Conservation (phyloP, 176 grass and related monocot genomes). For the Alloteropsis semialata region DNA sequence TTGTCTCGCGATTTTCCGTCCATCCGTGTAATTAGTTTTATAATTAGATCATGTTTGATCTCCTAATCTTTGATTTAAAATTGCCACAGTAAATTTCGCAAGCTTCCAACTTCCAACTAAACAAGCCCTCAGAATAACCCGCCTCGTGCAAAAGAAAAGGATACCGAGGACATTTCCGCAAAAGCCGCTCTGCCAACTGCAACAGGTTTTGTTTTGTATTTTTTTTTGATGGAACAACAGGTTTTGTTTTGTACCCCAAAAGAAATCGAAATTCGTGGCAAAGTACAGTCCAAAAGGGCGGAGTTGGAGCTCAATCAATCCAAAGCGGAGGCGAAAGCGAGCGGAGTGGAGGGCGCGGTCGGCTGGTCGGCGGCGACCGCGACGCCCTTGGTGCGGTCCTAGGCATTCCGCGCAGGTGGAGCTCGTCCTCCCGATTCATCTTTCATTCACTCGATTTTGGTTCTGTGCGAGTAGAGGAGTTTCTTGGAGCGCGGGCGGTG, state of each 20-base stretch:
- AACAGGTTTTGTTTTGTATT: constrained; percentile 22
- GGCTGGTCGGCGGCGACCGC: constrained; percentile 16
- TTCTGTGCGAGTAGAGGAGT: background rate
- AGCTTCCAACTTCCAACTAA: too few relatives aligned
- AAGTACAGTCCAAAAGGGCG: constrained; percentile 22
- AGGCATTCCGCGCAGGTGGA: background rate
- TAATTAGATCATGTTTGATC: too few relatives aligned
- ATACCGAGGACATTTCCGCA: background rate
- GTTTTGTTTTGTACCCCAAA: constrained; percentile 18
- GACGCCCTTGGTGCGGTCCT: background rate
- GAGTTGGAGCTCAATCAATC: constrained; percentile 9
- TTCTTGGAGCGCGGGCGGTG: background rate
- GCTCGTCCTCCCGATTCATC: background rate
- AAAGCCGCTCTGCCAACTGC: constrained; percentile 10
- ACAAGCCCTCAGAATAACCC: too few relatives aligned
- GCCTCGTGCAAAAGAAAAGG: background rate
- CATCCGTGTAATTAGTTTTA: too few relatives aligned
- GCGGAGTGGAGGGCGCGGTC: background rate
- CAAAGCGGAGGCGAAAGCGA: background rate
- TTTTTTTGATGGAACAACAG: too few relatives aligned
- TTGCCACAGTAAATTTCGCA: too few relatives aligned
- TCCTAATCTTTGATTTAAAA: too few relatives aligned
- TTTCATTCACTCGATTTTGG: background rate
- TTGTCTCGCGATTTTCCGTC: too few relatives aligned
- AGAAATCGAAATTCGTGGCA: constrained; percentile 11